Evolutionary conservation across 73 alveolate species (phyloP), one percentile per base, ranked within the genome.

Genomic region (Paramecium bursaria): DNA sequence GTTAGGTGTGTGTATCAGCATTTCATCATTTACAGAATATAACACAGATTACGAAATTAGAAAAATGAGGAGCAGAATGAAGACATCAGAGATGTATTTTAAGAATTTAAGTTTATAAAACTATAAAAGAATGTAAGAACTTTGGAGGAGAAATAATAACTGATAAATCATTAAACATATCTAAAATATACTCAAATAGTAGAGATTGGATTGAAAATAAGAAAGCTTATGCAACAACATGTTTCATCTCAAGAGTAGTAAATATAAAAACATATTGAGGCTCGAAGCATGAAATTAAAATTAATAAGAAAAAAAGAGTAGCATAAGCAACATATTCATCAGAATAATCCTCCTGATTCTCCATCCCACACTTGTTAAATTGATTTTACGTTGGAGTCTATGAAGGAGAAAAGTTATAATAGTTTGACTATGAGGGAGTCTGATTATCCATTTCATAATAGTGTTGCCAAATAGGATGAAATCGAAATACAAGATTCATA

Each of bases 51-150:
- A 17, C 0, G 55, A 42, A 67, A 67, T 42, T 67, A 67, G 33
- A 31, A 57, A 15, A 6, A 67, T 21, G 82, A 67, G 44, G 44
- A 67, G 33, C 17, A 57, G 10, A 6, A 67, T 21, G 82, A 67
- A 67, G 44, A 57, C 11, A 14, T 67, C 9, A 67, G 82, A 42
- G 82, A 67, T 42, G 21, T 67, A 1, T 67, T 39, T 4, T 39
- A 67, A 21, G 82, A 67, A 39, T 67, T 67, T 21, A 57, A 67
- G 22, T 67, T 53, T 11, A 67, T 67, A 35, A 67, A 67, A 35
- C n/a, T 67, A 67, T 67, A 67, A 42, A 35, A 67, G 25, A 14
- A 67, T 21, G 50, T 31, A 15, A 14, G 21, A 4, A 67, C 55
- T 15, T 17, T 67, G 17, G 54, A 67, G 27, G 82, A 67, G 19